These are phyloP conservation scores for Microcos paniculata DNA, from an alignment of 345 rosid genomes.

Conservation along the genomic window DNA sequence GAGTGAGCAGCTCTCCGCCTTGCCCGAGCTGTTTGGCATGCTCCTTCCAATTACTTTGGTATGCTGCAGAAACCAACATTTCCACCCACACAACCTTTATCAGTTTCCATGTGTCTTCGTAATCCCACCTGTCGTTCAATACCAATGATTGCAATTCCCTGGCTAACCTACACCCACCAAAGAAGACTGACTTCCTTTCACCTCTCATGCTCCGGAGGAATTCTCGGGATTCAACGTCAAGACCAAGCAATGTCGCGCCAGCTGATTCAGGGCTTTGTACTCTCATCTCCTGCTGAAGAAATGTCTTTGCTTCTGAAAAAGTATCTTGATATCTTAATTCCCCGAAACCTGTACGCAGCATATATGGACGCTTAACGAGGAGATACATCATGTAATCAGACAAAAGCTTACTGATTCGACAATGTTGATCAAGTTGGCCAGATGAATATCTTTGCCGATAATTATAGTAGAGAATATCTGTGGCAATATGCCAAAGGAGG, in stretches of 20 bases:
- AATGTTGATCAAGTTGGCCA: neutral
- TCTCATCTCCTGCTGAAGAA: neutral
- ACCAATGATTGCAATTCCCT: neutral
- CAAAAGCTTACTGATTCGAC: slow-evolving; percentile 8
- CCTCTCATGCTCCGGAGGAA: neutral
- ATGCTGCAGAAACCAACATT: neutral
- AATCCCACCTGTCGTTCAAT: neutral
- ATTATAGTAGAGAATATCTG: slow-evolving; percentile 16
- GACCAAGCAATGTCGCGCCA: neutral
- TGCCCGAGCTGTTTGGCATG: slow-evolving; percentile 23
- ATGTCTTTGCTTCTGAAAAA: neutral
- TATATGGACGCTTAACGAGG: neutral
- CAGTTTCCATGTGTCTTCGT: neutral
- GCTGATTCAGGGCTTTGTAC: neutral
- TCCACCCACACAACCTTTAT: slow-evolving; percentile 5
- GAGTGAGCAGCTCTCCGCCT: slow-evolving; percentile 27
- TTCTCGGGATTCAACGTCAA: neutral
- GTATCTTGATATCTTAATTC: slow-evolving; percentile 10
- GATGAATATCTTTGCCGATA: neutral
- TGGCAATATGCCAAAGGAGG: slow-evolving; percentile 30
- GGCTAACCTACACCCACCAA: neutral
- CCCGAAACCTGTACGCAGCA: slow-evolving; percentile 12
- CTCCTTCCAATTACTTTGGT: slow-evolving; percentile 18
- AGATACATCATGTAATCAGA: slow-evolving; percentile 15
- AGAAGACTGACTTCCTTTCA: slow-evolving; percentile 11